phyloP scores from a whole-genome alignment of 768 basidiomycete species.

The Boletus eberwhitei region DNA sequence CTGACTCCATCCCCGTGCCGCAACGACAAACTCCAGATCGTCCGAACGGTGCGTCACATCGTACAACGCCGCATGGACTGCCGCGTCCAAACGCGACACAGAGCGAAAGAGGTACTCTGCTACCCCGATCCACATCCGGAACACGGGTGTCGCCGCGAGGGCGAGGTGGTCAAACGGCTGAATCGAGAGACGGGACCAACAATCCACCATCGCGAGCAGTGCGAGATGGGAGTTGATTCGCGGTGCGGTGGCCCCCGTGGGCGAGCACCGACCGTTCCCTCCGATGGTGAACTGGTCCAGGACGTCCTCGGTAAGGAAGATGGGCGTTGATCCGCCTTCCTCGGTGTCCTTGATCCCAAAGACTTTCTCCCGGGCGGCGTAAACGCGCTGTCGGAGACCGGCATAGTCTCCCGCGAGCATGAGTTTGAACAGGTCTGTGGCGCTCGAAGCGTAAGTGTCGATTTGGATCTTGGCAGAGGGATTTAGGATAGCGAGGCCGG shows the following conservation, averaged over 20 bases:
- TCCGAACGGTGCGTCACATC: conserved; percentile 82
- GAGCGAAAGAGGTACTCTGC: conserved; percentile 93
- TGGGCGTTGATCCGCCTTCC: conserved; percentile 44
- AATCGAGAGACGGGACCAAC: conserved; percentile 86
- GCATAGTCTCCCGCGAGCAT: conserved; percentile 67
- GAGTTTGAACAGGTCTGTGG: conserved; percentile 90
- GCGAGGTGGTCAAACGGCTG: conserved; percentile 88
- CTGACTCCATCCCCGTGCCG: conserved; percentile 94
- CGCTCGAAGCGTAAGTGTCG: conserved; percentile 82
- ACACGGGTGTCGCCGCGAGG: conserved; percentile 93
- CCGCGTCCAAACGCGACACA: conserved; percentile 54
- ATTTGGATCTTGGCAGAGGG: conserved; percentile 87
- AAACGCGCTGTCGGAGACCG: conserved; percentile 66
- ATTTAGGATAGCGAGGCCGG: conserved; percentile 96
- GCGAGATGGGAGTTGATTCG: conserved; percentile 86
- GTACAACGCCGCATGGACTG: conserved; percentile 70
- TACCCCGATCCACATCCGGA: conserved; percentile 95
- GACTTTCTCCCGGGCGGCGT: conserved; percentile 69
- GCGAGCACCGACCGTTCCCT: conserved; percentile 19
- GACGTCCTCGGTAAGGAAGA: conserved; percentile 79
- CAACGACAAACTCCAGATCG: conserved; percentile 92
- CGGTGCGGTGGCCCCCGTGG: conserved; percentile 12
- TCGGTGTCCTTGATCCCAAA: conserved; percentile 51
- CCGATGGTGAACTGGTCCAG: conserved; percentile 90
- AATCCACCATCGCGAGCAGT: conserved; percentile 97